A percentile compares a stretch with the other conserved stretches of the same genome.
phyloP scores from a whole-genome alignment of 1,284 basidiomycete genomes.

The Ganoderma boninense region DNA sequence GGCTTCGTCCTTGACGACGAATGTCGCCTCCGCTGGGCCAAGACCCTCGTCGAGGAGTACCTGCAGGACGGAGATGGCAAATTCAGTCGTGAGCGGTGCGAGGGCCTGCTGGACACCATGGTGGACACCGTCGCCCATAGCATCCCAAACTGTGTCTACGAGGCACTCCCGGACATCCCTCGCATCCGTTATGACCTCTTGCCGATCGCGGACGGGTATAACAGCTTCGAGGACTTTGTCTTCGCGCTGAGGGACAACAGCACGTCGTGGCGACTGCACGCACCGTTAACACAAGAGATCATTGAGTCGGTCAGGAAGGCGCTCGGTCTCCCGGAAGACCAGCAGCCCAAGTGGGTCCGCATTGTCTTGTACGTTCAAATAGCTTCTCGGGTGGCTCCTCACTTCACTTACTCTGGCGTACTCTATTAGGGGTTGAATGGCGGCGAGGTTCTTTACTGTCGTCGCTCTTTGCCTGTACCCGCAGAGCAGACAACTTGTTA shows the following conservation, averaged over 20 bases:
- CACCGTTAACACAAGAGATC: neutral
- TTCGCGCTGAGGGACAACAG: neutral
- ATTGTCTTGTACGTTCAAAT: neutral
- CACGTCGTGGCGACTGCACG: neutral
- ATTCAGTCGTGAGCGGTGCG: neutral
- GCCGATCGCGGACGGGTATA: no score
- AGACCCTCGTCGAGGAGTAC: neutral
- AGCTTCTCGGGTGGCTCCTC: no score
- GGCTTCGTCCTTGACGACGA: neutral
- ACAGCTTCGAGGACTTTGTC: neutral
- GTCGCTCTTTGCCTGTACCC: no score
- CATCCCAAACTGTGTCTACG: neutral
- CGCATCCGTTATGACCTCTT: no score
- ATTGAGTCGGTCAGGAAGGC: neutral
- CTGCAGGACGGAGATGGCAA: neutral
- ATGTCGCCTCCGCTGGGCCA: neutral
- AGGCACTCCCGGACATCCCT: neutral
- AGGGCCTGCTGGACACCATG: no score
- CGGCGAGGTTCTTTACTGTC: no score
- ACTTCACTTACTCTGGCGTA: no score
- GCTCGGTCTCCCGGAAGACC: neutral
- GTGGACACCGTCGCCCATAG: neutral
- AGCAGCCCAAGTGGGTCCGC: neutral
- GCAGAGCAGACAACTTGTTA: no score
- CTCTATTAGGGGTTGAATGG: no score